phyloP scores from a whole-genome alignment of 2,329 filamentous ascomycete genomes.

The Diplodia scrobiculata region DNA sequence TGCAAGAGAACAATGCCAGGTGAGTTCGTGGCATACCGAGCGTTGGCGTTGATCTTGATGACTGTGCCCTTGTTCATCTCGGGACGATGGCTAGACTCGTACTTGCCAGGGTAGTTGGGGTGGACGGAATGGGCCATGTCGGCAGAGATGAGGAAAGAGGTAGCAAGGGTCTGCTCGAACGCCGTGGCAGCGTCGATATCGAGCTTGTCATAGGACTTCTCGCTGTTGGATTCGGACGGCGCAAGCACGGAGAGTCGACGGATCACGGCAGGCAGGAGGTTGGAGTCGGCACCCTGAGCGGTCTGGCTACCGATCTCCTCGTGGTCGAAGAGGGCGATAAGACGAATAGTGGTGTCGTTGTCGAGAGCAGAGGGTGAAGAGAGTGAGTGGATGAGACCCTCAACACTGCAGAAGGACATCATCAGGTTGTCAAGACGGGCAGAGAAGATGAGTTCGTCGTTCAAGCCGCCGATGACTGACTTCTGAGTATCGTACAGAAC shows the following conservation, averaged over 20 bases:
- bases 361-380: conserved; percentile 65
- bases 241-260: conserved; percentile 82
- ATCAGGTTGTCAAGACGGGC: conserved; percentile 93
- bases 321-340: conserved; percentile 96
- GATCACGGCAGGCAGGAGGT: conserved; percentile 83
- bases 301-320: conserved; percentile 94
- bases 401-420: conserved; percentile 91
- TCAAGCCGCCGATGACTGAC: conserved; percentile 81
- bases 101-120: conserved; percentile 90
- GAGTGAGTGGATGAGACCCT: conserved; percentile 81
- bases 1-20: conserved; percentile 91
- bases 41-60: conserved; percentile 98
- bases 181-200: conserved; percentile 68
- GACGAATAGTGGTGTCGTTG: conserved; percentile 76
- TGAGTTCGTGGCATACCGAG: conserved; percentile 93
- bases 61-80: conserved; percentile 96
- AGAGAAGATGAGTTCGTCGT: conserved; percentile 94
- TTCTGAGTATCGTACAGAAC: conserved; percentile 97
- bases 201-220: conserved; percentile 66
- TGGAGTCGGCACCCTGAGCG: conserved; percentile 90
- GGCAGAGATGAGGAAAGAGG: conserved; percentile 90
- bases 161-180: conserved; percentile 88
- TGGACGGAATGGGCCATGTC: conserved; percentile 98
- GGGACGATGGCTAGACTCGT: conserved; percentile 86
- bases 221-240: conserved; percentile 58